Evolutionary conservation across 768 basidiomycete genomes (phyloP).

Genomic region (Serendipita indica): DNA sequence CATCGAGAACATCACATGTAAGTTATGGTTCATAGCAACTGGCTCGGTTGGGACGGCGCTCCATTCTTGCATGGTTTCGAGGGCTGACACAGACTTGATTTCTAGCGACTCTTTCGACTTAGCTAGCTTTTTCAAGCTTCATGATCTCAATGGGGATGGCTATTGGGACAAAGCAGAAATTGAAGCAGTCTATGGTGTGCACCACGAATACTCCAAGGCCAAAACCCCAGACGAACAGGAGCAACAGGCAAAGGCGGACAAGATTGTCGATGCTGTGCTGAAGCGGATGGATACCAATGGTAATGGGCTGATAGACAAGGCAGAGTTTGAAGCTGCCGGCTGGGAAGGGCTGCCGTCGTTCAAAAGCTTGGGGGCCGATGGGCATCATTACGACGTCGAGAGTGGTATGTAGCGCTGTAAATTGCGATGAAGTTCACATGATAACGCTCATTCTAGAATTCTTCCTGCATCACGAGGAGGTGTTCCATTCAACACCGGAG

Average conservation of each 20-base stretch:
- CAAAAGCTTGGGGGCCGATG: slow-evolving; percentile 70
- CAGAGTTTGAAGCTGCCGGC: slow-evolving; percentile 61
- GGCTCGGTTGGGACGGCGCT: slow-evolving; percentile 11
- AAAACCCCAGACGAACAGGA: slow-evolving; percentile 70
- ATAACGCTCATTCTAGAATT: slow-evolving; percentile 41
- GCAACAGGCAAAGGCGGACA: slow-evolving; percentile 67
- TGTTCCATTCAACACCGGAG: slow-evolving; percentile 90
- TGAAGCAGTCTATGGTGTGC: slow-evolving; percentile 90
- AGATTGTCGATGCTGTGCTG: slow-evolving; percentile 60
- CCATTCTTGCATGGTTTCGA: too few species aligned
- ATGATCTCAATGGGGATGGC: slow-evolving; percentile 86
- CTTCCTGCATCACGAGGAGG: slow-evolving; percentile 94
- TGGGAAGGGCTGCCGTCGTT: slow-evolving; percentile 70
- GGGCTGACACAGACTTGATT: too few species aligned
- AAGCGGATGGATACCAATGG: slow-evolving; percentile 52
- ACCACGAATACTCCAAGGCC: slow-evolving; percentile 78
- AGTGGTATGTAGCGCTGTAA: slow-evolving; percentile 58
- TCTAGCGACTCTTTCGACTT: slow-evolving; percentile 66
- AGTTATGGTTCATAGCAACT: neutral
- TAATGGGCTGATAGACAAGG: slow-evolving; percentile 53
- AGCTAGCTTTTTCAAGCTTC: slow-evolving; percentile 85
- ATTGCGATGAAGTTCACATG: slow-evolving; percentile 8
- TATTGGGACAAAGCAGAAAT: slow-evolving; percentile 77
- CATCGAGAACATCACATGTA: neutral
- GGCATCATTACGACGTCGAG: slow-evolving; percentile 86